These are phyloP conservation scores for Magnaporthiopsis poae DNA, from an alignment of 2,329 filamentous ascomycete genomes.

Conservation along the genomic window DNA sequence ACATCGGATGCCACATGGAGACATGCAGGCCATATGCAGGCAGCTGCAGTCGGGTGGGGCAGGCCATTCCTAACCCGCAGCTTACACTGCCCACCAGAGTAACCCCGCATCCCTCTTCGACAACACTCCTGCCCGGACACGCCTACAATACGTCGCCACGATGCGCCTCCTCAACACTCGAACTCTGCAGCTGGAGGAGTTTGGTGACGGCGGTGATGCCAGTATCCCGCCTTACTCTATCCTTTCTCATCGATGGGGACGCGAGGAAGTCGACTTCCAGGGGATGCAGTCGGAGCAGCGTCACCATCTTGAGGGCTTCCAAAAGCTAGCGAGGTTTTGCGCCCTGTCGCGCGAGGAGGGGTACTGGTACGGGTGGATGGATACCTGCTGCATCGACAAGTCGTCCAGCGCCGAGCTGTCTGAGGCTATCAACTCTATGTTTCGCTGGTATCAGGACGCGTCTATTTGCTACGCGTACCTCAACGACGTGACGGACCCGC, in stretches of 20 bases:
- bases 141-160: neutral
- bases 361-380: conserved; percentile 8
- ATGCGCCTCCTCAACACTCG: conserved; percentile 14
- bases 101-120: neutral
- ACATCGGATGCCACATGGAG: neutral
- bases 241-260: conserved; percentile 23
- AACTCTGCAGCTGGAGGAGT: conserved; percentile 10
- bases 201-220: conserved; percentile 4
- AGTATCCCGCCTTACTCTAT: conserved; percentile 21
- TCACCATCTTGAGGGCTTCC: neutral
- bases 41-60: neutral
- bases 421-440: conserved; percentile 8
- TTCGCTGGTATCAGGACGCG: conserved; percentile 2
- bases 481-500: neutral
- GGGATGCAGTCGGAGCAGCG: conserved; percentile 9
- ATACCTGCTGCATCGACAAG: conserved; percentile 9
- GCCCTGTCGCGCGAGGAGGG: neutral
- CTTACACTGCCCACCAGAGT: neutral
- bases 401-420: conserved; percentile 6
- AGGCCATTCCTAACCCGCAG: neutral
- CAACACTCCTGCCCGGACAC: too few relatives aligned
- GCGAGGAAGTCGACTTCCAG: conserved; percentile 16
- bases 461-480: conserved; percentile 5
- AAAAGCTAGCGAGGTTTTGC: conserved; percentile 2
- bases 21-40: neutral